Conservation (phyloP, 768 basidiomycete genomes). For the Chalciporus sphaerocephalus region DNA sequence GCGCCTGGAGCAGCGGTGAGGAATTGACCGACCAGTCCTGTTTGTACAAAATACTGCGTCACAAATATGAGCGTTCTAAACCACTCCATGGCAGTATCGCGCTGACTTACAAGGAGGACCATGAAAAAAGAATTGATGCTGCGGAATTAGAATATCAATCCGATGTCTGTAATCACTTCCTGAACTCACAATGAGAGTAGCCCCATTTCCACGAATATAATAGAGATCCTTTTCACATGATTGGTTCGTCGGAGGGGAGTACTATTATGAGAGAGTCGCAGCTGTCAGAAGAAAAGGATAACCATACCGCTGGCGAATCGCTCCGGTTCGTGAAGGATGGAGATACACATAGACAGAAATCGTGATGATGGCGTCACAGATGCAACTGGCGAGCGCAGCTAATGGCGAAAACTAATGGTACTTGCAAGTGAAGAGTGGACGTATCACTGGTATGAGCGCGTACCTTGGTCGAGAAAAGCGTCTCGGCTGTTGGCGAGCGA, state of each 20-base stretch:
- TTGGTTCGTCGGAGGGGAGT: not conserved
- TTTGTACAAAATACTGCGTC: slow-evolving; percentile 9
- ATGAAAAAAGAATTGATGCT: slow-evolving; percentile 2
- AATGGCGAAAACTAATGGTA: not conserved
- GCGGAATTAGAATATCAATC: not conserved
- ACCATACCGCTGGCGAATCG: not conserved
- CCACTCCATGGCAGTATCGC: too few relatives aligned
- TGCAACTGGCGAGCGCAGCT: not conserved
- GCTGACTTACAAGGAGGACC: slow-evolving; percentile 4
- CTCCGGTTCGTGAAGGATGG: slow-evolving; percentile 1
- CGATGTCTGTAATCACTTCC: too few relatives aligned
- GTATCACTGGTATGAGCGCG: too few relatives aligned
- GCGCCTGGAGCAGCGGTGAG: slow-evolving; percentile 9
- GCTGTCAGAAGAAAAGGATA: not conserved
- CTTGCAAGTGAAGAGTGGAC: not conserved
- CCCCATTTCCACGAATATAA: slow-evolving; percentile 8
- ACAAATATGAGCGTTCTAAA: not conserved
- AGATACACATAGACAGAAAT: slow-evolving; percentile 1
- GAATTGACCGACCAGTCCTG: not conserved
- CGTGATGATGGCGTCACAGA: slow-evolving; percentile 9
- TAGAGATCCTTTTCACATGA: slow-evolving; percentile 1
- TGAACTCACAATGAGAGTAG: slow-evolving; percentile 6
- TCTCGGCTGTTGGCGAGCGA: not conserved
- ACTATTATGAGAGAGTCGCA: not conserved
- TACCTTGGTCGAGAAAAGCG: not conserved